Base-by-base conservation (phyloP, 2,329 filamentous ascomycete species). In the Bipolaris bicolor region DNA sequence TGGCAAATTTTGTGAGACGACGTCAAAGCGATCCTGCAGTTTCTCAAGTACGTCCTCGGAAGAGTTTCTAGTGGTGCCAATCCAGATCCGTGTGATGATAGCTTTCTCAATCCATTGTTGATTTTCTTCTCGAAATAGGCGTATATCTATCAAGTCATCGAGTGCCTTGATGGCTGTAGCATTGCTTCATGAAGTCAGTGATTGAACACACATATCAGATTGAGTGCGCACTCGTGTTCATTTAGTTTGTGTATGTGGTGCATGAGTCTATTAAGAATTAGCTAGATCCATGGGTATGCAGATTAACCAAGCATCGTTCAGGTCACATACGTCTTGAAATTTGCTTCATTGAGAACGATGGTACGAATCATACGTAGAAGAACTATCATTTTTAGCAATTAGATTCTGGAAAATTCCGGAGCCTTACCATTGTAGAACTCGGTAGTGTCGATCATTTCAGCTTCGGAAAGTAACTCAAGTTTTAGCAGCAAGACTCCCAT, bases 211-310 rank as follows among this genome's bases (percentile, higher is more conserved):
- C 26, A 7, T 4, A 3, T 33, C 1, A 3, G n/a, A 10, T 3
- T 13, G 16, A 2, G 20, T 9, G 47, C 62, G 13, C 51, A 75
- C 75, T 64, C 74, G 9, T 72, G 57, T 20, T 74, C 68, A 55
- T 86, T 84, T 2, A 95, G 77, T 59, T 85, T 86, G 52, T 88
- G 84, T 45, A 92, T 83, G 62, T 91, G 86, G 64, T 88, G 82
- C 62, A 92, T 80, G 11, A 95, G 72, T 3, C 77, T 80, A 52
- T 5, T 10, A 22, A 13, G 13, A 37, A 16, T 57, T 24, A 57
- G 31, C 18, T 22, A n/a, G 22, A 39, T 11, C 15, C 15, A 9
- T 10, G 10, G 5, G 37, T 22, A 18, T 33, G n/a, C 33, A 11
- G 41, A n/a, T 15, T 40, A 11, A 26, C 13, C 3, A 10, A 40